Base-by-base conservation (phyloP, 1,139 yeast species). In the Hyphopichia buzzinii region DNA sequence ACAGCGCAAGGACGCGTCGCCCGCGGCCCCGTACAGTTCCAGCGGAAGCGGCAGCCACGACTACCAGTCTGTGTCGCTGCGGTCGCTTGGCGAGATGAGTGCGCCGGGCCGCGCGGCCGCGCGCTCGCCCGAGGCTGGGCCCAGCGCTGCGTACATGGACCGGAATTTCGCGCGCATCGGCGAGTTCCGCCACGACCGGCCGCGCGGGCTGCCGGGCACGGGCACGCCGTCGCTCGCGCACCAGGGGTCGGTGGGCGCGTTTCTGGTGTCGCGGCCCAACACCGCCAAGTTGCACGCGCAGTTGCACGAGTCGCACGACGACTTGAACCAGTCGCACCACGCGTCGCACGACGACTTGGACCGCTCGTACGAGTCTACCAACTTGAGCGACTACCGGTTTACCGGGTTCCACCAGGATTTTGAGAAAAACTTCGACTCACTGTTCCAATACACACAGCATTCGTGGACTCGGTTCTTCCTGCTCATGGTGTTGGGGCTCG, bases 401-500 rank as follows among this genome's bases (percentile, higher is more conserved):
- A n/a, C 28, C 11, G 26, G 30, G 12, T 26, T 26, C n/a, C 26
- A 17, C 14, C 23, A 24, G 4, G 23, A 17, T 8, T 21, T 26
- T 4, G 35, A 33, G 12, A 33, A 33, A 22, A 22, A 27, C n/a
- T 15, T 14, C 4, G 6, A 21, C 12, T 11, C 23, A 5, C 12
- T 16, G 5, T 12, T 14, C 5, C 26, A 27, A 3, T 22, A 13
- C 15, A 13, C 16, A 4, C n/a, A 7, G 10, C 56, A 47, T 33
- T 40, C 55, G 1, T 49, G 55, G 58, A n/a, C 42, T 6, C 42
- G 46, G 28, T 59, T 54, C 38, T 4, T 35, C 1, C 13, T 45
- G 12, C 39, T 64, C 47, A 54, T 62, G 64, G 30, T 55, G 3
- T 14, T 60, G 6, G 70, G 69, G 2, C 46, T 65, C 15, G 30